Evolutionary conservation across 1,284 basidiomycete genomes (phyloP), one percentile per base, ranked within the genome.

Genomic region (Taiwanofungus camphoratus): DNA sequence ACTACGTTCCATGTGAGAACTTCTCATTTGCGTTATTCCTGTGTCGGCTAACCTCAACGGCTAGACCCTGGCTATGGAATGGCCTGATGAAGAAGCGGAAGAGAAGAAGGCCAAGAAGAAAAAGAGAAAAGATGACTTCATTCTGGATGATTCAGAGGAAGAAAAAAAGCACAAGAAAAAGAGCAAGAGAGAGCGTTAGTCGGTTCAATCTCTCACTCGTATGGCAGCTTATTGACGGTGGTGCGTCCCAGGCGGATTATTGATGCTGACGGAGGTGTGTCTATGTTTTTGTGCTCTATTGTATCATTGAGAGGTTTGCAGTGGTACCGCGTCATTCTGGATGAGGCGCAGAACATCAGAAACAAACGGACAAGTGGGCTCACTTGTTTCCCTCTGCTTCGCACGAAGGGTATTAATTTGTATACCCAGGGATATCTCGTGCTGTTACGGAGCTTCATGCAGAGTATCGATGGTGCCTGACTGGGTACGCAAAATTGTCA

Each of bases 291-390:
- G 26, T 26, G 26, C 3, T 24, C 27, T 35, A 4, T 9, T 11
- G 6, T 21, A 5, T 19, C 8, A 13, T 20, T 36, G 23, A 5
- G 23, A 12, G 76, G 66, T 77, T 16, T 69, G 27, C 70, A 69
- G 36, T 84, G 79, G 63, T 77, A 71, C 52, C 71, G 81, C 8
- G 72, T 76, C 15, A 66, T 84, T 44, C 70, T 78, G 3, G 81
- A 85, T 46, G 81, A 85, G 57, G 80, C 81, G 0, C 80, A 84
- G 51, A 79, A 77, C 52, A 79, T 82, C 49, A 68, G 80, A 16
- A 83, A 81, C 51, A 68, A 77, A 72, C 72, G 42, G 9, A 43
- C 42, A 6, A 27, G 42, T 38, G 22, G 5, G 42, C 19, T 5
- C 19, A 4, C 20, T 36, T 38, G n/a, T 16, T 18, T 9, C 16